Conservation (phyloP, 2,329 filamentous ascomycete species). For the Xylaria sp. region DNA sequence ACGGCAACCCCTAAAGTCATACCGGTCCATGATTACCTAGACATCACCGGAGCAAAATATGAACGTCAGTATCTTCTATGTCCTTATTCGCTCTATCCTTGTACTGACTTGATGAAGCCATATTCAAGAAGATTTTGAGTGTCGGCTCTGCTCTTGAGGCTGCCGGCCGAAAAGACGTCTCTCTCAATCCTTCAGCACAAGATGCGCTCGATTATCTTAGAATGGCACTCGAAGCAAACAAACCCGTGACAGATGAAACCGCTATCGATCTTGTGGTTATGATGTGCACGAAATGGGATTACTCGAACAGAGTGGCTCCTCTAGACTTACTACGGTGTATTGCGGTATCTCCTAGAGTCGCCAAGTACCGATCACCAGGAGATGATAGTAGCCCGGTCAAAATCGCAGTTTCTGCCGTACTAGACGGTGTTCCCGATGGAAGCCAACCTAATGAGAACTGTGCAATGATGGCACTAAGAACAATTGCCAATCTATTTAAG, state of each 20-base stretch:
- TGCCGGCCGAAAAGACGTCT: constrained; percentile 76
- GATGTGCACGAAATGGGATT: constrained; percentile 82
- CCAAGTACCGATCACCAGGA: constrained; percentile 66
- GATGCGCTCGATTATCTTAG: constrained; percentile 70
- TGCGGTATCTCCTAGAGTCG: constrained; percentile 74
- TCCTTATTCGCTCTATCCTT: background rate
- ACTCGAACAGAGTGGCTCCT: constrained; percentile 80
- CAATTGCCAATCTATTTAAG: constrained; percentile 85
- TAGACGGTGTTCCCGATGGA: constrained; percentile 64
- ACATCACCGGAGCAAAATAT: constrained; percentile 79
- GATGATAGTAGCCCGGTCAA: constrained; percentile 70
- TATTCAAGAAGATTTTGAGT: constrained; percentile 80
- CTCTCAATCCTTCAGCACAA: constrained; percentile 78
- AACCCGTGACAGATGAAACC: constrained; percentile 60
- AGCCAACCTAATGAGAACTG: constrained; percentile 77
- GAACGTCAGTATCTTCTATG: constrained; percentile 56
- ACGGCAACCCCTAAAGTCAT: constrained; percentile 65
- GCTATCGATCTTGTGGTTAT: constrained; percentile 75
- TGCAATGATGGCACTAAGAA: constrained; percentile 85
- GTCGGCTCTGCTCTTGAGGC: constrained; percentile 79
- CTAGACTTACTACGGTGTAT: constrained; percentile 90
- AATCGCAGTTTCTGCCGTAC: constrained; percentile 54
- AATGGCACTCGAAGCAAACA: constrained; percentile 69
- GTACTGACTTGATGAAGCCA: constrained; percentile 55
- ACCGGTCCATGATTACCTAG: constrained; percentile 82